Conservation (phyloP, 2,329 filamentous ascomycete species). For the Pseudogymnoascus sp. region DNA sequence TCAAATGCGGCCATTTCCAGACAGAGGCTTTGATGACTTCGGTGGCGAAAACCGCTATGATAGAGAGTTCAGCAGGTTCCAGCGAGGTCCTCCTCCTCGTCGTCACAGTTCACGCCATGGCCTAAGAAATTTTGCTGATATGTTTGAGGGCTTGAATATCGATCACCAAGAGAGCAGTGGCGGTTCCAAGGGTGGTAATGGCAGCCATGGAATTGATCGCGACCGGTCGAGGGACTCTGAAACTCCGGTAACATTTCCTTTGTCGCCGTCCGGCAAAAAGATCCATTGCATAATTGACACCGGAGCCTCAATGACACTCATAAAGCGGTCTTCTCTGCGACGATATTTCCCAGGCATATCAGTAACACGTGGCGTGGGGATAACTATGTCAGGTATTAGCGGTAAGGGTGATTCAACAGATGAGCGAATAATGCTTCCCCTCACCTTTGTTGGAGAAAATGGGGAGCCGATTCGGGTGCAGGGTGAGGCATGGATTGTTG, state of each 20-base stretch:
- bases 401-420: neutral
- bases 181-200: neutral
- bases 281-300: conserved; percentile 4
- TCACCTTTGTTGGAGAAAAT: neutral
- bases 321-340: conserved; percentile 12
- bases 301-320: conserved; percentile 13
- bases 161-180: neutral
- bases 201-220: neutral
- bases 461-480: neutral
- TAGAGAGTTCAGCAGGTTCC: neutral
- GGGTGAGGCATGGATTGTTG: conserved; percentile 3
- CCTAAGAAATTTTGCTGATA: neutral
- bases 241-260: neutral
- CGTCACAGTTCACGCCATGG: neutral
- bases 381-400: neutral
- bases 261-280: neutral
- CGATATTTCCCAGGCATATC: neutral
- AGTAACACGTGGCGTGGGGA: neutral
- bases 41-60: neutral
- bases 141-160: neutral
- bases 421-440: conserved; percentile 3
- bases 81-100: neutral
- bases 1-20: neutral
- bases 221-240: neutral
- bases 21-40: neutral